Conservation (phyloP, 805 yeast species). For the Lachancea quebecensis region DNA sequence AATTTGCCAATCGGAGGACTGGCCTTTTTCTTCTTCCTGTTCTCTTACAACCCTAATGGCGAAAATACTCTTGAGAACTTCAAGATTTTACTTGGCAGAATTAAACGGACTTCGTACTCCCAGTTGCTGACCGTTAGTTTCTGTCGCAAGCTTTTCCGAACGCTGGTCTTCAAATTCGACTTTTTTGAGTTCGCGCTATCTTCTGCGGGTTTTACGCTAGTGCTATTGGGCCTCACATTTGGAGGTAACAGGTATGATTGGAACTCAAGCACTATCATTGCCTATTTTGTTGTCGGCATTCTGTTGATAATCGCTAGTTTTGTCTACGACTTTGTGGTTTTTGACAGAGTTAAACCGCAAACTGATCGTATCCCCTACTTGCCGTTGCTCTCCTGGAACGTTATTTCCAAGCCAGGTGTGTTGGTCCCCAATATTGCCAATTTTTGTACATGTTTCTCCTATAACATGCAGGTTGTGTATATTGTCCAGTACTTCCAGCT, state of each 20-base stretch:
- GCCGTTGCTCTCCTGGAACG: slow-evolving; percentile 18
- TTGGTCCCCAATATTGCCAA: slow-evolving; percentile 14
- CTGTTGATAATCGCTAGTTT: slow-evolving; percentile 37
- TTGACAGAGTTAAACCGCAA: background rate
- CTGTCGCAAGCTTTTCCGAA: background rate
- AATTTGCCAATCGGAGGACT: slow-evolving; percentile 60
- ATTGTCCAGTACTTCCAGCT: slow-evolving; percentile 24
- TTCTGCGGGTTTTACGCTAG: slow-evolving; percentile 17
- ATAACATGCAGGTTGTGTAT: slow-evolving; percentile 18
- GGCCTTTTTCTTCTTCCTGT: slow-evolving; percentile 16
- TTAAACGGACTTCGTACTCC: background rate
- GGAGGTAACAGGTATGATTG: slow-evolving; percentile 56
- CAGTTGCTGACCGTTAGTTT: background rate
- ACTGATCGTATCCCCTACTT: background rate
- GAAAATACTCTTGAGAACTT: background rate
- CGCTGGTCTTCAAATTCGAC: slow-evolving; percentile 16
- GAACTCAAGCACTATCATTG: slow-evolving; percentile 40
- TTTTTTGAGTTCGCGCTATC: slow-evolving; percentile 17
- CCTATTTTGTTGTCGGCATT: slow-evolving; percentile 39
- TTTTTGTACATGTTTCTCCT: slow-evolving; percentile 13
- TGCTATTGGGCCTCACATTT: slow-evolving; percentile 21
- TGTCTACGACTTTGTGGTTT: slow-evolving; percentile 35
- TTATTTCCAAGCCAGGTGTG: slow-evolving; percentile 12
- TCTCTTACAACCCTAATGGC: slow-evolving; percentile 15
- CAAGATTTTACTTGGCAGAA: background rate